Evolutionary conservation across 257 asterid species (phyloP).

Genomic region (Striga asiatica): DNA sequence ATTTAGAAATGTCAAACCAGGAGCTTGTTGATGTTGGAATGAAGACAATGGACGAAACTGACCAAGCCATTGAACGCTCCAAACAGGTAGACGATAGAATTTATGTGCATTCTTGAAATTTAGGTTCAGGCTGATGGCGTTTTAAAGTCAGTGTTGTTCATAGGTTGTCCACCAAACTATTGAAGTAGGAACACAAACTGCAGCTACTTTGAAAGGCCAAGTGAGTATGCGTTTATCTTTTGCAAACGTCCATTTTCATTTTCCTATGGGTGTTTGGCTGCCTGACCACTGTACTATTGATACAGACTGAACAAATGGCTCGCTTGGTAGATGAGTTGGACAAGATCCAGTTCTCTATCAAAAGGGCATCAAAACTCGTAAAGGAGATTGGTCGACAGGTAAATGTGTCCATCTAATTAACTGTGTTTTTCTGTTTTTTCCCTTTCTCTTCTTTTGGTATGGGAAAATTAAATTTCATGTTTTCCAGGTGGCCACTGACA

Average conservation of each 20-base stretch:
- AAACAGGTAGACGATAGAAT: too few species aligned
- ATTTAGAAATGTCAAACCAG: conserved; percentile 81
- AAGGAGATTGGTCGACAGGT: conserved; percentile 99
- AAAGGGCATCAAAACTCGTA: conserved; percentile 92
- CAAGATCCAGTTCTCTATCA: conserved; percentile 86
- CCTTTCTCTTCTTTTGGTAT: conserved; percentile 23
- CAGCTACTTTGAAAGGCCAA: conserved; percentile 97
- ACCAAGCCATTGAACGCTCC: conserved; percentile 86
- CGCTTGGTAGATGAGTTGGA: conserved; percentile 93
- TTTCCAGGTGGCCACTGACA: conserved; percentile 99
- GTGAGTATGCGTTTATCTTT: too few species aligned
- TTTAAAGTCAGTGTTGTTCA: too few species aligned
- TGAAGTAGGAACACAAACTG: conserved; percentile 91
- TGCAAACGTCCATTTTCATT: too few species aligned
- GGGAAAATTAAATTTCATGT: too few species aligned
- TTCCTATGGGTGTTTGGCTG: too few species aligned
- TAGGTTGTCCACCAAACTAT: conserved; percentile 92
- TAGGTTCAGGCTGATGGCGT: too few species aligned
- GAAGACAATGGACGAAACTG: conserved; percentile 90
- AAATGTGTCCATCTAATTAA: too few species aligned
- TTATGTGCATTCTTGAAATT: too few species aligned
- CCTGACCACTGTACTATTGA: too few species aligned
- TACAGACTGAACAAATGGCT: conserved; percentile 99
- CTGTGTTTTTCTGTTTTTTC: too few species aligned
- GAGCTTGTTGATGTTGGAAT: conserved; percentile 79